Conservation (phyloP, 2,329 filamentous ascomycete species). For the Rugonectria rugulosa region DNA sequence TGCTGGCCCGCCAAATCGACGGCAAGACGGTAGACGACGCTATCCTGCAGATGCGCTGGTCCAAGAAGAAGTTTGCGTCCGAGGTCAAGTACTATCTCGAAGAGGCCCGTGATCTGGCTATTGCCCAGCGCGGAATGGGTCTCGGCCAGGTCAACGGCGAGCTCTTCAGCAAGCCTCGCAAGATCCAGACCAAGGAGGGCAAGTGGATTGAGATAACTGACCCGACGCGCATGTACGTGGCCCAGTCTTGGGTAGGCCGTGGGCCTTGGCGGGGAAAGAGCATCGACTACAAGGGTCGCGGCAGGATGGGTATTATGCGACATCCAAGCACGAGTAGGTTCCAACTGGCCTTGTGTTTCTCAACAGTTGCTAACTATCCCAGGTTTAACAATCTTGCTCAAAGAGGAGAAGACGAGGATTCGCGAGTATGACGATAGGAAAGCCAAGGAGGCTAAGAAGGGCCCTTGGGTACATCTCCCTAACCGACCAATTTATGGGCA, state of each 20-base stretch:
- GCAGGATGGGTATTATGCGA: conserved; percentile 70
- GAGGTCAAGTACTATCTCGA: conserved; percentile 83
- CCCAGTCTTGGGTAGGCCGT: conserved; percentile 90
- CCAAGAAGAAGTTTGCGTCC: conserved; percentile 87
- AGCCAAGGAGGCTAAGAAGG: conserved; percentile 75
- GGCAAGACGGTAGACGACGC: conserved; percentile 96
- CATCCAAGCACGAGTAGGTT: conserved; percentile 79
- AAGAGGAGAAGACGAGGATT: conserved; percentile 91
- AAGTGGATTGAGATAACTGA: conserved; percentile 75
- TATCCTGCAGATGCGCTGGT: conserved; percentile 93
- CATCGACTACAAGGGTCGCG: conserved; percentile 78
- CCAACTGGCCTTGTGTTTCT: background rate
- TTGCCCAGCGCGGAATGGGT: conserved; percentile 86
- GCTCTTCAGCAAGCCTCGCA: conserved; percentile 47
- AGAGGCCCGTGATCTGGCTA: conserved; percentile 80
- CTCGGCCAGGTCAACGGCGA: conserved; percentile 59
- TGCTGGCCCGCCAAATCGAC: conserved; percentile 84
- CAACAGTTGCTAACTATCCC: conserved; percentile 27
- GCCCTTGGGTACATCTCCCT: conserved; percentile 87
- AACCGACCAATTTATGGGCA: conserved; percentile 85
- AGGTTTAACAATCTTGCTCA: conserved; percentile 83
- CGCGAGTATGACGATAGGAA: conserved; percentile 80
- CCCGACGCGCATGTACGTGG: conserved; percentile 85
- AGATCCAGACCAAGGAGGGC: conserved; percentile 78
- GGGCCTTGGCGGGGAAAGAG: conserved; percentile 66